Evolutionary conservation across 768 basidiomycete genomes (phyloP).

Genomic region (Leccinum variicolor): DNA sequence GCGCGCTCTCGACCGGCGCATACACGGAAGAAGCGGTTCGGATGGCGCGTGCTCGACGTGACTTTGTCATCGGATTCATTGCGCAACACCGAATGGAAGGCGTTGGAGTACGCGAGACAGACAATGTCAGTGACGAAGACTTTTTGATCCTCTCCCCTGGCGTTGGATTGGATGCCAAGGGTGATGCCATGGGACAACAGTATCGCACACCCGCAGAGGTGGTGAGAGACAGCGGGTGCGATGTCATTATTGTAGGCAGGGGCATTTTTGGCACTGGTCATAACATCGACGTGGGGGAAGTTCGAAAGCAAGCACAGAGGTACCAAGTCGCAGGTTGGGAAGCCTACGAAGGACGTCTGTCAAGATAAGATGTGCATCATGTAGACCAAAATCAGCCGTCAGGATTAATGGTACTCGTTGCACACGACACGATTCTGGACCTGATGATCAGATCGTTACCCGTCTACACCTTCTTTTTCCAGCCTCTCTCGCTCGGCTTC

Average conservation of each 20-base stretch:
- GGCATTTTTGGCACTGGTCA: constrained; percentile 79
- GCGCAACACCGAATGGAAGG: constrained; percentile 83
- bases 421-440: not conserved
- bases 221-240: constrained; percentile 76
- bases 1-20: constrained; percentile 74
- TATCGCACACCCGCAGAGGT: constrained; percentile 89
- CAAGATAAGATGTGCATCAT: not conserved
- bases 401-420: too few species aligned
- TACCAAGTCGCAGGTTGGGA: constrained; percentile 88
- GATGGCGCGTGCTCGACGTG: constrained; percentile 78
- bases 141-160: constrained; percentile 92
- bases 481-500: constrained; percentile 27
- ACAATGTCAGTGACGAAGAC: constrained; percentile 54
- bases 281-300: constrained; percentile 37
- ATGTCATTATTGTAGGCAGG: constrained; percentile 96
- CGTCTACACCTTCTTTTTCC: constrained; percentile 6
- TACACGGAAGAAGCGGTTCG: constrained; percentile 84
- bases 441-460: not conserved
- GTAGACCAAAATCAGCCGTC: not conserved
- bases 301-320: constrained; percentile 67
- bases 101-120: constrained; percentile 38
- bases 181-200: constrained; percentile 91
- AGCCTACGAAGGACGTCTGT: constrained; percentile 69
- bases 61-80: constrained; percentile 97
- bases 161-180: constrained; percentile 75